Percentiles rank a stretch among this genome's conserved stretches.
phyloP scores from a whole-genome alignment of 192 early-diverging fungal genomes.

The Coemansia sp. region DNA sequence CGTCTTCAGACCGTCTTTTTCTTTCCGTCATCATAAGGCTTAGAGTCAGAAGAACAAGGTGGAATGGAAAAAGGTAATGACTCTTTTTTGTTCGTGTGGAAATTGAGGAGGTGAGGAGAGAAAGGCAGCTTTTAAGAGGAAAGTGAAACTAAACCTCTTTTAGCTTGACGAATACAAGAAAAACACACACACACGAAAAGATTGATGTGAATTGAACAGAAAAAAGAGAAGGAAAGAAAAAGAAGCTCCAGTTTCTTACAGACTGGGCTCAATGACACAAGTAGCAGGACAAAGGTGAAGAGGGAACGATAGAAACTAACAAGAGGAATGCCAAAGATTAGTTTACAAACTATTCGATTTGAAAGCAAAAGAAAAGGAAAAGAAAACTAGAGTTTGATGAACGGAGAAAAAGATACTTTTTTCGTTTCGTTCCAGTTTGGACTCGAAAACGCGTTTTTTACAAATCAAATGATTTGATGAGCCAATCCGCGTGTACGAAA shows the following conservation, averaged over 20 bases:
- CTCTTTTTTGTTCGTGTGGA: too few species aligned
- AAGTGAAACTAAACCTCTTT: too few species aligned
- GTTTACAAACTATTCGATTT: background rate
- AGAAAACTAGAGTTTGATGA: background rate
- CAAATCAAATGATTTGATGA: background rate
- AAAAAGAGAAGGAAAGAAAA: too few species aligned
- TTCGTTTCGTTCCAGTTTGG: background rate
- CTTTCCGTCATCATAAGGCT: constrained; percentile 52
- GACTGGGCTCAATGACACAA: background rate
- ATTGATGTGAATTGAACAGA: background rate
- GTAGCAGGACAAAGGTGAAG: background rate
- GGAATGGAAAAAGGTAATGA: background rate
- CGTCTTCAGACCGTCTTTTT: constrained; percentile 54
- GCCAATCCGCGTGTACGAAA: background rate
- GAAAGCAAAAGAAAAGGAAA: background rate
- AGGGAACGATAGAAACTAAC: background rate
- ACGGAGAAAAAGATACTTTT: background rate
- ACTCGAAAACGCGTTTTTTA: background rate
- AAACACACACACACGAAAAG: constrained; percentile 1
- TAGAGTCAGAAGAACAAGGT: too few species aligned
- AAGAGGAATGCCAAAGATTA: background rate
- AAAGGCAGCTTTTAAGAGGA: background rate
- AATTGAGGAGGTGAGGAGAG: background rate
- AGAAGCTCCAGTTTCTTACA: background rate
- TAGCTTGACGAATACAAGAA: too few species aligned